phyloP scores from a whole-genome alignment of 257 asterid genomes.

The Solanum chmielewskii region DNA sequence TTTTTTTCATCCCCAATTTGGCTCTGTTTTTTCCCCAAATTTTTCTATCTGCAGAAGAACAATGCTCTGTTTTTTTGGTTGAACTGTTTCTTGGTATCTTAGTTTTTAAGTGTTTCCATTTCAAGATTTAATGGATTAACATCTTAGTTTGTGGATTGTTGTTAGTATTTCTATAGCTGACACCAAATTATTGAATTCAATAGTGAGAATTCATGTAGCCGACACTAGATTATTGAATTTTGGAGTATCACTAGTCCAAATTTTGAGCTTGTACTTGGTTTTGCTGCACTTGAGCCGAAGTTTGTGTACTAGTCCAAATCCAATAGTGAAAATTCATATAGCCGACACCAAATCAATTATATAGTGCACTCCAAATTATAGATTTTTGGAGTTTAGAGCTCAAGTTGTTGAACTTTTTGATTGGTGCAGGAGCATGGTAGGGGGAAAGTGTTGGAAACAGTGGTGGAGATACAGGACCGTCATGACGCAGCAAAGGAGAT shows the following conservation, averaged over 20 bases:
- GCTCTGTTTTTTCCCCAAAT: neutral
- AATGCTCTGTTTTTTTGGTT: neutral
- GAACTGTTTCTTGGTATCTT: neutral
- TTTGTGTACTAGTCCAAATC: neutral
- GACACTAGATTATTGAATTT: neutral
- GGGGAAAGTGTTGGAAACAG: constrained; percentile 75
- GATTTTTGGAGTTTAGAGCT: neutral
- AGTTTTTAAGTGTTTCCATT: neutral
- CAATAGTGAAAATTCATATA: neutral
- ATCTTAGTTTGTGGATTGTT: neutral
- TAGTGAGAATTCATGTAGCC: neutral
- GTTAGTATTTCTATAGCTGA: neutral
- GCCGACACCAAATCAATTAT: neutral
- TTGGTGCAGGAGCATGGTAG: constrained; percentile 64
- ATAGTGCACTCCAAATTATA: neutral
- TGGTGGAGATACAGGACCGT: constrained; percentile 77
- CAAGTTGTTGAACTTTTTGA: neutral
- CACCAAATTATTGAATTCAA: neutral
- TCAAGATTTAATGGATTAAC: neutral
- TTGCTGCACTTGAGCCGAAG: too few relatives aligned
- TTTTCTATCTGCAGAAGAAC: neutral
- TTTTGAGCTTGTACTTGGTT: too few relatives aligned
- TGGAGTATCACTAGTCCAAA: neutral
- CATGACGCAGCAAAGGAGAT: constrained; percentile 76
- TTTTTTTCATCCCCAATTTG: neutral